These are phyloP conservation scores for Epichloe sp. DNA, from an alignment of 2,329 filamentous ascomycete genomes.

Conservation along the genomic window DNA sequence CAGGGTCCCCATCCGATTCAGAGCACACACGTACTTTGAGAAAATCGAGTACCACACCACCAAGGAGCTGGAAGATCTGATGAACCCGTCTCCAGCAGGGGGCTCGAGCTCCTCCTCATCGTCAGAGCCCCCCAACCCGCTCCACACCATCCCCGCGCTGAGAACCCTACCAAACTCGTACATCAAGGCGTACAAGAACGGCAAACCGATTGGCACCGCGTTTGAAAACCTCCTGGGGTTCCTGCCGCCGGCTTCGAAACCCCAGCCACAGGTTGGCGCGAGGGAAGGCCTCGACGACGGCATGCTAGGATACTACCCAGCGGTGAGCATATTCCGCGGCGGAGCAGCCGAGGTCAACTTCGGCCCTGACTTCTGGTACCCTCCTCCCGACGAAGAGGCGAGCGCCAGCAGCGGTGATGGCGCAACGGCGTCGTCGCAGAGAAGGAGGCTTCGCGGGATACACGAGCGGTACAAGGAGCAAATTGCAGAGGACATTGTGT, in stretches of 20 bases:
- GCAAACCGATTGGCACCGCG: slow-evolving; percentile 68
- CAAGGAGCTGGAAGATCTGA: slow-evolving; percentile 76
- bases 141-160: slow-evolving; percentile 59
- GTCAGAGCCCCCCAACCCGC: slow-evolving; percentile 52
- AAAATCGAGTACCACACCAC: slow-evolving; percentile 78
- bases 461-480: slow-evolving; percentile 80
- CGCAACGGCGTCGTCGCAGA: slow-evolving; percentile 8
- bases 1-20: slow-evolving; percentile 87
- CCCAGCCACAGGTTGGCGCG: slow-evolving; percentile 57
- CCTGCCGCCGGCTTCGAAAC: slow-evolving; percentile 74
- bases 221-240: slow-evolving; percentile 85
- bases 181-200: slow-evolving; percentile 90
- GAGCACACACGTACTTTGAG: slow-evolving; percentile 87
- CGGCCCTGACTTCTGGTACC: slow-evolving; percentile 83
- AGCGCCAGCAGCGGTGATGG: slow-evolving; percentile 34
- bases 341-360: slow-evolving; percentile 91
- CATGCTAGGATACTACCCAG: slow-evolving; percentile 89
- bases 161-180: slow-evolving; percentile 75
- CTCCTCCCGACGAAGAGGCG: slow-evolving; percentile 47
- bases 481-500: slow-evolving; percentile 86
- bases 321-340: slow-evolving; percentile 81
- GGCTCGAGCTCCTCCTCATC: slow-evolving; percentile 28
- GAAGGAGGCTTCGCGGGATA: slow-evolving; percentile 42
- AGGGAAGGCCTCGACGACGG: slow-evolving; percentile 86
- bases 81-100: slow-evolving; percentile 50